Conservation (phyloP, 495 filamentous ascomycete species). For the Penicillium psychrofluorescens region DNA sequence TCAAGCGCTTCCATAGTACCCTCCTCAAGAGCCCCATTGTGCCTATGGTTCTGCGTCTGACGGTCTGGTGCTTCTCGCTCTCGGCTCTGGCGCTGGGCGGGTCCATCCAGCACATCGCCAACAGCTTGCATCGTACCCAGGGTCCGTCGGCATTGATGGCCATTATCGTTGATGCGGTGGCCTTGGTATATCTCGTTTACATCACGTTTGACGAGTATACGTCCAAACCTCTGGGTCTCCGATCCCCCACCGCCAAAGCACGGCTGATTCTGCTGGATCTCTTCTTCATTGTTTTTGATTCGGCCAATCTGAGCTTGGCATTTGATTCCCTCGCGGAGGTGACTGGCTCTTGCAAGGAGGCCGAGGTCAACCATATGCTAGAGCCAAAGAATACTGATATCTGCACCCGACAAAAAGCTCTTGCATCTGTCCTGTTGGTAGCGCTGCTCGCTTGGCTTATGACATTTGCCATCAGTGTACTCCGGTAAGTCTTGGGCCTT, state of each 20-base stretch:
- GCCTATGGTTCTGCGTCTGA: conserved; percentile 74
- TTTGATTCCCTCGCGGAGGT: conserved; percentile 76
- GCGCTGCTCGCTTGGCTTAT: conserved; percentile 82
- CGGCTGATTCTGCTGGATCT: conserved; percentile 83
- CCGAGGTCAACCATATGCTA: conserved; percentile 29
- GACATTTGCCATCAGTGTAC: conserved; percentile 83
- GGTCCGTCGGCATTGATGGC: conserved; percentile 80
- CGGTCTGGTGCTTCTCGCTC: conserved; percentile 74
- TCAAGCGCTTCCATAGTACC: conserved; percentile 47
- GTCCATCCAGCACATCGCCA: conserved; percentile 60
- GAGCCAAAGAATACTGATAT: conserved; percentile 43
- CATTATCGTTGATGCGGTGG: conserved; percentile 81
- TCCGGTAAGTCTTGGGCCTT: conserved; percentile 46
- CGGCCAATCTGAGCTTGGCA: conserved; percentile 81
- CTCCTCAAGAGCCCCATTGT: conserved; percentile 76
- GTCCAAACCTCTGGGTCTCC: conserved; percentile 82
- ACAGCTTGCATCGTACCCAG: conserved; percentile 37
- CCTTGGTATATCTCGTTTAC: conserved; percentile 82
- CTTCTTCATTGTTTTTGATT: conserved; percentile 93
- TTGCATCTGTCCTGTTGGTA: conserved; percentile 75
- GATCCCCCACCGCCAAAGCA: conserved; percentile 75
- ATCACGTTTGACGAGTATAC: conserved; percentile 97
- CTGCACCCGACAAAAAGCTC: conserved; percentile 63
- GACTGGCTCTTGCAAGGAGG: conserved; percentile 49
- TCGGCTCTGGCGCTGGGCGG: conserved; percentile 74